Base-by-base conservation (phyloP, 495 filamentous ascomycete species). In the Rhizodiscina lignyota region DNA sequence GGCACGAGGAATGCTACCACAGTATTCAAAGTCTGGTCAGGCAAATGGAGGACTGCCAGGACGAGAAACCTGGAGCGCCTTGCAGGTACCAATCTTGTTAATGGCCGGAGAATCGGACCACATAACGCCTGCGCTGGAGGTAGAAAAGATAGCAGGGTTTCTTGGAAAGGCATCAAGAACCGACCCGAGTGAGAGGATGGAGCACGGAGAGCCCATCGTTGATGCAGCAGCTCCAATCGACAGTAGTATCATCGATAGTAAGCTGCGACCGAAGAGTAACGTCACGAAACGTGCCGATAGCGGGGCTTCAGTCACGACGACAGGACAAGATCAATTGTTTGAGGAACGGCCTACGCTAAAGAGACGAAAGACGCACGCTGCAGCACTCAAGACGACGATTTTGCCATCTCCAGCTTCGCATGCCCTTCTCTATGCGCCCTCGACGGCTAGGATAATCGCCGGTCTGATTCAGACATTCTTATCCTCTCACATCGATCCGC, bases 401-500 rank as follows among this genome's bases (percentile, higher is more conserved):
- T 60, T 94, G 17, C 84, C 83, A 2, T 55, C 66, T 2, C 82
- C 83, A 3, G n/a, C n/a, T n/a, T 75, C 76, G 2, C 87, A 96
- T 58, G 81, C 77, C 30, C 62, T 94, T 21, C 65, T 92, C 21
- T 96, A 91, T 54, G 74, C 77, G 41, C 74, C 80, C 11, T 59
- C 75, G 4, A 81, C 73, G 3, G 75, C 74, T 32, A 79, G 82
- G 33, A 76, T 79, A 11, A 54, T 94, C 12, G 71, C 77, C 15
- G 86, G 83, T 0, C 62, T 93, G 11, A 75, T 94, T 35, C 77
- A 83, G 16, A 72, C 80, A 41, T 94, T 94, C 45, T 63, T 96
- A 27, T 61, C 67, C 18, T 60, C 68, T 12, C 68, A 85, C 39
- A 56, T 94, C 37, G 84, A 84, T 30, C 63, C 74, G 33, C 78